Percentiles rank a stretch among this genome's conserved stretches.
Evolutionary conservation across 345 rosid species (phyloP).

Genomic region (Kernera saxatilis): DNA sequence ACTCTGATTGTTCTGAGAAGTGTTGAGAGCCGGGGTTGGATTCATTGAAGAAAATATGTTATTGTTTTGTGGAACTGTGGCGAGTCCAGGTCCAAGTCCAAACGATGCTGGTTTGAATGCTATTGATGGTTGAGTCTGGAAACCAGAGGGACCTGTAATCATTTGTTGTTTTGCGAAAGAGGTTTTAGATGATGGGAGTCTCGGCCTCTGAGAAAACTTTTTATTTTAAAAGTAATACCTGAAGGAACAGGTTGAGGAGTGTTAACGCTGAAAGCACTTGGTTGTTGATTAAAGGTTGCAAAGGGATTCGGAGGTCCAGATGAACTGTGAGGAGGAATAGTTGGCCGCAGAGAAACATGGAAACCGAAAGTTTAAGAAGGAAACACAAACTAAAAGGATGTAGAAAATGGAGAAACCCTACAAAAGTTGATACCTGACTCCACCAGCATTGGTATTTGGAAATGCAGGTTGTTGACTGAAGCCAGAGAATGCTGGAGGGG

Average conservation of each 20-base stretch:
- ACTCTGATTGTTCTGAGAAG: conserved; percentile 17
- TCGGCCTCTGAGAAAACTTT: background rate
- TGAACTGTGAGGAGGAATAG: conserved; percentile 32
- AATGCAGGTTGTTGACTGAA: conserved; percentile 45
- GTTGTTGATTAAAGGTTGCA: conserved; percentile 39
- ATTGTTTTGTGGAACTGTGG: conserved; percentile 21
- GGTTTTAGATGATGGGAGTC: background rate
- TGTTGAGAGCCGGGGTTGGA: conserved; percentile 11
- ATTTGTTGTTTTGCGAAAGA: conserved; percentile 1
- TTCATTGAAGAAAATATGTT: conserved; percentile 15
- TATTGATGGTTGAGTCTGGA: conserved; percentile 13
- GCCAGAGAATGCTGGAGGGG: conserved; percentile 42
- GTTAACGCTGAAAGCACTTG: conserved; percentile 29
- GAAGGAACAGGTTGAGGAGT: conserved; percentile 27
- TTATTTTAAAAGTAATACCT: conserved; percentile 16
- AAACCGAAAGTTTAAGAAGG: background rate
- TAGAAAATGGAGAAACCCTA: conserved; percentile 4
- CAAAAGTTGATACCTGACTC: conserved; percentile 33
- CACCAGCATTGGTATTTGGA: conserved; percentile 32
- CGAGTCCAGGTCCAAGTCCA: conserved; percentile 28
- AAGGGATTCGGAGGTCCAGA: conserved; percentile 42
- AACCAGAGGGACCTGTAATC: conserved; percentile 28
- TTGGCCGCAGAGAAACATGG: conserved; percentile 30
- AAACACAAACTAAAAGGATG: background rate
- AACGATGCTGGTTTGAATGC: conserved; percentile 27